Evolutionary conservation across 345 rosid species (phyloP).

Genomic region (Ricinus communis): DNA sequence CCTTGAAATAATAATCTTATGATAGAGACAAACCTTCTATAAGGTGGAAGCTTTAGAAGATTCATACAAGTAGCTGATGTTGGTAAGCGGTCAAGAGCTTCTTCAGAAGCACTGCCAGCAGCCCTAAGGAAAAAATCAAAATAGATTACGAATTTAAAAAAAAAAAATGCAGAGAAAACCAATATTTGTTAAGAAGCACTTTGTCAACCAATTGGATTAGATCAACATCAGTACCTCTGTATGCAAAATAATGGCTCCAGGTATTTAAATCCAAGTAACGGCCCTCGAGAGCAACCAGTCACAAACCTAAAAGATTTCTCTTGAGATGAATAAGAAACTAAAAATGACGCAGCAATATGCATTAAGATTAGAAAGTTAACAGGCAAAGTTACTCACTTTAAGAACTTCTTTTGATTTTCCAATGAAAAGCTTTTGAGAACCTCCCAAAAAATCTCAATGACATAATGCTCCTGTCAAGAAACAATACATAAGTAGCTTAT

Average conservation of each 20-base stretch:
- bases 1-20: neutral
- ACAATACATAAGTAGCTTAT: neutral
- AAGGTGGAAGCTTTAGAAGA: constrained; percentile 98
- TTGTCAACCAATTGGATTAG: neutral
- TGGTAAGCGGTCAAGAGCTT: constrained; percentile 84
- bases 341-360: constrained; percentile 9
- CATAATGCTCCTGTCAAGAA: constrained; percentile 79
- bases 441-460: constrained; percentile 97
- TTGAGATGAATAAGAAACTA: constrained; percentile 2
- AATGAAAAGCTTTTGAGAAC: constrained; percentile 82
- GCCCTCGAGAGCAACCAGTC: constrained; percentile 98
- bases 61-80: constrained; percentile 99
- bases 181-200: neutral
- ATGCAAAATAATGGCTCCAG: constrained; percentile 93
- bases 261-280: constrained; percentile 85
- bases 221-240: constrained; percentile 55
- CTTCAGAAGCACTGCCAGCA: constrained; percentile 62
- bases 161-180: neutral
- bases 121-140: constrained; percentile 40
- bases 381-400: constrained; percentile 59
- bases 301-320: constrained; percentile 61
- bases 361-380: neutral
- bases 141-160: constrained; percentile 1
- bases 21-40: constrained; percentile 66
- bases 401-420: constrained; percentile 82